A percentile compares a stretch with the other conserved stretches of the same genome.
Conservation (phyloP, 371 early-diverging fungal genomes). For the Mortierella sp. region DNA sequence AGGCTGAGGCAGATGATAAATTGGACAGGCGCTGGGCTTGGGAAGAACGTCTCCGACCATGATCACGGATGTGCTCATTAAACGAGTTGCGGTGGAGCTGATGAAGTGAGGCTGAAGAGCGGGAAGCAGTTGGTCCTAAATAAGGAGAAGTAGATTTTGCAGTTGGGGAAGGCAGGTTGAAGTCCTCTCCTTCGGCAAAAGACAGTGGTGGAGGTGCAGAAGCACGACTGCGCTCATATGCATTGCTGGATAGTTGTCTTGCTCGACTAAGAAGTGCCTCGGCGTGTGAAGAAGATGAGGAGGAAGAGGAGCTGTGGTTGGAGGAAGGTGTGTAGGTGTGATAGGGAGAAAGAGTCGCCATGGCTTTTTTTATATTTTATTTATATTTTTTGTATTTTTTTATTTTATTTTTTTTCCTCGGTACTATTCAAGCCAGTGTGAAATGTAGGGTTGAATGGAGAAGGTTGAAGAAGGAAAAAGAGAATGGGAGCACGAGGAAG, state of each 20-base stretch:
- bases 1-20: neutral
- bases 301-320: conserved; percentile 2
- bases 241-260: conserved; percentile 38
- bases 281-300: conserved; percentile 11
- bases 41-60: conserved; percentile 23
- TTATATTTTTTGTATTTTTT: neutral
- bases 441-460: neutral
- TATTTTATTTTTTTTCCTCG: neutral
- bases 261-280: conserved; percentile 49
- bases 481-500: neutral
- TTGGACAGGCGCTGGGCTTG: conserved; percentile 6
- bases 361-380: neutral
- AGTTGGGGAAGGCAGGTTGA: conserved; percentile 6
- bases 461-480: neutral
- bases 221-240: conserved; percentile 23
- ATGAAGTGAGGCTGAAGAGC: conserved; percentile 23
- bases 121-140: conserved; percentile 20
- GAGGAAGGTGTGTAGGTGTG: neutral
- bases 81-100: conserved; percentile 35
- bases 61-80: conserved; percentile 29
- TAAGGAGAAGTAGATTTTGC: conserved; percentile 13
- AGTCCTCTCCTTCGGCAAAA: conserved; percentile 51
- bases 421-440: no score
- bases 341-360: conserved; percentile 11
- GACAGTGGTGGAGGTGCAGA: conserved; percentile 17